phyloP scores from a whole-genome alignment of 2,329 filamentous ascomycete genomes.

The Lasiodiplodia hormozganensis region DNA sequence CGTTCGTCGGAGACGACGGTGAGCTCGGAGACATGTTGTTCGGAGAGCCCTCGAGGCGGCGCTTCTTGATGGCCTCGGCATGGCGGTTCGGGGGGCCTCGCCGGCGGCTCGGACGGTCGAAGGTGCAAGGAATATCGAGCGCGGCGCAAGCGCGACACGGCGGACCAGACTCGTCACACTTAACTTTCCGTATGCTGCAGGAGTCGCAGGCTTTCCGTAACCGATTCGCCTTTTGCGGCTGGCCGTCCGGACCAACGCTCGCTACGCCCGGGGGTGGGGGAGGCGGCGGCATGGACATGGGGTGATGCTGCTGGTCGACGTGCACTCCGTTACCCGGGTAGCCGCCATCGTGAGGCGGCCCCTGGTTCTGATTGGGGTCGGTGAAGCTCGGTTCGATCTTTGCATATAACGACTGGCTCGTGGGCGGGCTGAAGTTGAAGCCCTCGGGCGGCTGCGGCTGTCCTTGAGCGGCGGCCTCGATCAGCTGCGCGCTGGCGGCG shows the following conservation, averaged over 20 bases:
- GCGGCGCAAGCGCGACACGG: conserved; percentile 70
- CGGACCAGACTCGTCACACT: conserved; percentile 70
- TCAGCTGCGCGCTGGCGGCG: conserved; percentile 33
- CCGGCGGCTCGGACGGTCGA: conserved; percentile 67
- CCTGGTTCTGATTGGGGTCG: conserved; percentile 28
- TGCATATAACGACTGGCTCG: conserved; percentile 32
- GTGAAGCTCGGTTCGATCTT: conserved; percentile 30
- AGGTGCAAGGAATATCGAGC: conserved; percentile 72
- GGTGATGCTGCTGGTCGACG: conserved; percentile 28
- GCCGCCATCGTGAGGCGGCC: conserved; percentile 18
- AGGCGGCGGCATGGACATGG: conserved; percentile 27
- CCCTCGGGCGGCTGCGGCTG: conserved; percentile 30
- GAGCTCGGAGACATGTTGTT: conserved; percentile 51
- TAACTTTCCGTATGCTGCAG: conserved; percentile 52
- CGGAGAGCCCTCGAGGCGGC: conserved; percentile 57
- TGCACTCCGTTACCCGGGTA: conserved; percentile 25
- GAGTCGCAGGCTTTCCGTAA: conserved; percentile 51
- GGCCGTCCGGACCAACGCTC: conserved; percentile 27
- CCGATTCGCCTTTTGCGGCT: conserved; percentile 44
- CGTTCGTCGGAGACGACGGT: conserved; percentile 60
- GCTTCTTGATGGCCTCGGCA: conserved; percentile 71
- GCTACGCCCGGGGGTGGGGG: conserved; percentile 25
- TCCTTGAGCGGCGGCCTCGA: conserved; percentile 31
- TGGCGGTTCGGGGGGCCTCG: conserved; percentile 71
- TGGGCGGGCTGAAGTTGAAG: conserved; percentile 28